Evolutionary conservation across 768 basidiomycete species (phyloP), one percentile per base, ranked within the genome.

Genomic region (Mycena olivaceomarginata): DNA sequence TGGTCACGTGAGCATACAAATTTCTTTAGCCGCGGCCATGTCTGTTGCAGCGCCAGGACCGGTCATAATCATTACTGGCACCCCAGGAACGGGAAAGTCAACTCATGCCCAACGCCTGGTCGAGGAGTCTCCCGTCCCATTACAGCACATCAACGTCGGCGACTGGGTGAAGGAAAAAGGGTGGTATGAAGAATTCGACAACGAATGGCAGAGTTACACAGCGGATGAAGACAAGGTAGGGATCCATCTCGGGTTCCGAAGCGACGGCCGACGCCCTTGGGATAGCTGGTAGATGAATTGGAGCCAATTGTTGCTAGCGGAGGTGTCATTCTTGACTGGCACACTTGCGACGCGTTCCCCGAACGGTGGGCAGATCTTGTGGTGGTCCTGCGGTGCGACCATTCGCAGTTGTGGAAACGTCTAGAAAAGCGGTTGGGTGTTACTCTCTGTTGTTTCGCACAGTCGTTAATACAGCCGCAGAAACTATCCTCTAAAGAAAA

Each of bases 331-430:
- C 93, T 98, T 40, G 97, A 98, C 85, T 98, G 97, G 96, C 97
- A 98, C 83, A 95, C 95, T 25, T 97, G 96, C 85, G 97, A 97
- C 77, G 85, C 93, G 46, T 99, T 98, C 80, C 98, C 98, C 0
- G 97, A 99, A 85, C 92, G 98, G 72, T 99, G 98, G 98, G 90
- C 95, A 31, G 98, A 99, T 86, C 90, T 99, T 41, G 97, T 98
- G 63, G 93, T 99, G 51, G 97, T 99, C 45, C 87, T 99, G 10
- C 92, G 94, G 13, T 99, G 98, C 81, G 90, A 98, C 82, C 98
- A 99, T 83, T 90, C 94, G 5, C 86, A 91, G 74, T 86, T 99
- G 40, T 99, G 98, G 96, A 93, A 96, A 15, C 91, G 98, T 46
- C 88, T 99, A 20, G 98, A 99, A 86, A 93, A 94, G 83, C 90